Conservation (phyloP, 306 rosid species). For the Fragaria iinumae region DNA sequence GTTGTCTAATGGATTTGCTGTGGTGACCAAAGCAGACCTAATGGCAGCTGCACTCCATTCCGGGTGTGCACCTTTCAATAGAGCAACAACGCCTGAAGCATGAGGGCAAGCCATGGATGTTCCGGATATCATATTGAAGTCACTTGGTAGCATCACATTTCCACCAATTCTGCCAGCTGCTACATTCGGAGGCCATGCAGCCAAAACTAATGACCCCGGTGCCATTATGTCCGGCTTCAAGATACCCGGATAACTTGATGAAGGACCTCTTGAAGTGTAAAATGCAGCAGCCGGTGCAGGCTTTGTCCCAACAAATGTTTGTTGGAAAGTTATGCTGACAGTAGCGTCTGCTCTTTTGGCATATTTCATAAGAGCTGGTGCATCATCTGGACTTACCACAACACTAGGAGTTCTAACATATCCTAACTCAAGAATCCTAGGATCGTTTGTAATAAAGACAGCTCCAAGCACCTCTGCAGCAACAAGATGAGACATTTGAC, state of each 20-base stretch:
- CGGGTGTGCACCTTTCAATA: conserved; percentile 39
- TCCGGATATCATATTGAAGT: conserved; percentile 41
- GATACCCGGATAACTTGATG: conserved; percentile 26
- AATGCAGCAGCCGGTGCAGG: conserved; percentile 49
- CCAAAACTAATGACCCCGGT: conserved; percentile 47
- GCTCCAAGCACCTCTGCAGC: conserved; percentile 22
- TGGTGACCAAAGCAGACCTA: conserved; percentile 50
- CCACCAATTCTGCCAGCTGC: conserved; percentile 3
- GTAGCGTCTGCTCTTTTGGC: background rate
- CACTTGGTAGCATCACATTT: conserved; percentile 24
- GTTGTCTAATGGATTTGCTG: conserved; percentile 45
- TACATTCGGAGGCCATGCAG: conserved; percentile 35
- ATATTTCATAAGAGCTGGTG: conserved; percentile 25
- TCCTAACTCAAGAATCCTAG: background rate
- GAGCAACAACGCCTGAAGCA: conserved; percentile 45
- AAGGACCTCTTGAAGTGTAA: conserved; percentile 55
- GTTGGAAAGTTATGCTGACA: conserved; percentile 38
- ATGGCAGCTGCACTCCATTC: conserved; percentile 57
- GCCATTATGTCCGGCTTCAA: conserved; percentile 62
- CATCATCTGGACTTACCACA: conserved; percentile 38
- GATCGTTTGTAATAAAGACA: conserved; percentile 9
- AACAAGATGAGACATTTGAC: background rate
- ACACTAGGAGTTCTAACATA: conserved; percentile 28
- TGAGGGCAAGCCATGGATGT: conserved; percentile 68
- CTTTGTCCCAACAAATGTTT: conserved; percentile 33